Base-by-base conservation (phyloP, 768 basidiomycete genomes). In the Auricularia heimuer region DNA sequence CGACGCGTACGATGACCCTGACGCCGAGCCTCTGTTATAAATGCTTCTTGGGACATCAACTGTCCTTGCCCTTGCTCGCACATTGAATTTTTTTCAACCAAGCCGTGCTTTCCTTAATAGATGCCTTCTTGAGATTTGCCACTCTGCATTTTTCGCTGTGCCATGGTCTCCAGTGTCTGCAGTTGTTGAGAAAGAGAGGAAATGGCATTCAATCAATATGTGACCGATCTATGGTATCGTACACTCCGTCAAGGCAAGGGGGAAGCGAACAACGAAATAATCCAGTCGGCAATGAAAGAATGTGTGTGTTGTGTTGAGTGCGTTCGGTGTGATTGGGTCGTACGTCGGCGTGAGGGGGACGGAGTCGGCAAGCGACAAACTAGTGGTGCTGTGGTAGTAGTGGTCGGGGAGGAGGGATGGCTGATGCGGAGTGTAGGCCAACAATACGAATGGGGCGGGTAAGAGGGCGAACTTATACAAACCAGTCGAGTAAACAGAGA, bases 171-270 rank as follows among this genome's bases (percentile, higher is more conserved):
- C 7, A 42, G 39, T 42, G 7, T 7, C 39, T 42, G 39, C 39
- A 42, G 39, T 51, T 51, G 47, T 51, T 51, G 47, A 51, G 47
- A 8, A 51, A 12, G 47, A 51, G 21, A 21, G 47, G 21, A 21
- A 51, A 18, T 51, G 18, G 16, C 47, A 51, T 51, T 51, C 47
- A 21, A 21, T 51, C 47, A 21, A 21, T 51, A 51, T 51, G 47
- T 51, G 21, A 51, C 21, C 47, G 21, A 18, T 60, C 56, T 60
- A 60, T 60, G 56, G 6, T 60, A 60, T 60, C 56, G 56, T 60
- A 60, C 56, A 60, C 56, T 29, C 29, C 47, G 18, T 51, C 56
- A 60, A 60, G 56, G 21, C 24, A 60, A 60, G 2, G 14, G 29
- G 8, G 56, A 60, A 35, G 7, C 29, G 29, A 35, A 34, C 21